Conservation (phyloP, 2,329 filamentous ascomycete genomes). For the Fusarium nygamai region DNA sequence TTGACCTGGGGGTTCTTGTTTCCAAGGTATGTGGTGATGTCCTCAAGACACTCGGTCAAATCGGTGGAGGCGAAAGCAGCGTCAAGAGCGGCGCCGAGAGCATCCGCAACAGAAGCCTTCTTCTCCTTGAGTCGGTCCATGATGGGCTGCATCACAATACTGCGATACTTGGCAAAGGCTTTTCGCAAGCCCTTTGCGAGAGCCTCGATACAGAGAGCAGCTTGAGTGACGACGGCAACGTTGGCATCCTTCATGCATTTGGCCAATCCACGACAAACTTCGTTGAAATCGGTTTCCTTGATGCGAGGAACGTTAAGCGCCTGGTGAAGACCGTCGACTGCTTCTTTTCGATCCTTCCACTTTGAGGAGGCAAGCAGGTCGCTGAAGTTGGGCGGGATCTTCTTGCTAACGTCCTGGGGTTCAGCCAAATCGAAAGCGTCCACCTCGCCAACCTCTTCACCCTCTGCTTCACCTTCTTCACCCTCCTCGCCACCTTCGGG, state of each 20-base stretch:
- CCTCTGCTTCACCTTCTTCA: slow-evolving; percentile 65
- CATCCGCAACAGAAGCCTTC: slow-evolving; percentile 88
- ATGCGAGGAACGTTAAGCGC: slow-evolving; percentile 87
- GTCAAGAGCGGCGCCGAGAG: slow-evolving; percentile 86
- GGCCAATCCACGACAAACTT: slow-evolving; percentile 83
- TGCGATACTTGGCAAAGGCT: slow-evolving; percentile 82
- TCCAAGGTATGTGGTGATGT: slow-evolving; percentile 82
- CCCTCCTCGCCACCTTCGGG: slow-evolving; percentile 67
- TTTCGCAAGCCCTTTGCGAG: slow-evolving; percentile 86
- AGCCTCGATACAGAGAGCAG: slow-evolving; percentile 90
- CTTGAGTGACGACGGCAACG: slow-evolving; percentile 90
- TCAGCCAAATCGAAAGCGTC: slow-evolving; percentile 86
- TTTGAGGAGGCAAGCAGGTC: slow-evolving; percentile 90
- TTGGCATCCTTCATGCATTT: slow-evolving; percentile 99
- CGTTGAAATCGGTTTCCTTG: slow-evolving; percentile 88
- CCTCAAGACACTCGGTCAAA: slow-evolving; percentile 88
- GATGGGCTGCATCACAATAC: slow-evolving; percentile 84
- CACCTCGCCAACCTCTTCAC: slow-evolving; percentile 67
- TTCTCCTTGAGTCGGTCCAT: slow-evolving; percentile 98
- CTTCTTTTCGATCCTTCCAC: slow-evolving; percentile 98
- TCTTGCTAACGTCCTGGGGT: slow-evolving; percentile 85
- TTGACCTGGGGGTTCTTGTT: slow-evolving; percentile 99
- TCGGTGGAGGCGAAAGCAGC: slow-evolving; percentile 71
- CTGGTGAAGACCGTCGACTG: slow-evolving; percentile 81
- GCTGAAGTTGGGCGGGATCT: slow-evolving; percentile 82